Evolutionary conservation across 2,329 filamentous ascomycete species (phyloP).

Genomic region (Periconia macrospinosa): DNA sequence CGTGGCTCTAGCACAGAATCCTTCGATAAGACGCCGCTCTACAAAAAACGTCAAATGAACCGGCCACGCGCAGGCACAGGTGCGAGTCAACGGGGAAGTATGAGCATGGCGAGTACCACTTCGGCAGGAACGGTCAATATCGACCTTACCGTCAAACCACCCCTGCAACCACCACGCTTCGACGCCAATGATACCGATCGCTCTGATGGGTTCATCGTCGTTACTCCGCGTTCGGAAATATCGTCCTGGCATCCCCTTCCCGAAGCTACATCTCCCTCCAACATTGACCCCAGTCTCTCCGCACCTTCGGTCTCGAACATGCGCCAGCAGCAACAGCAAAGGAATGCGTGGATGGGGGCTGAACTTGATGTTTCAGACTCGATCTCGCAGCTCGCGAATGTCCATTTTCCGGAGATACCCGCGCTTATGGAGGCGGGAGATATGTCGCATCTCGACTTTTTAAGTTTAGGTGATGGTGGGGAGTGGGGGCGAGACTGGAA

Average conservation of each 20-base stretch:
- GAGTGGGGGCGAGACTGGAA: slow-evolving; percentile 21
- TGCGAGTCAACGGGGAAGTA: slow-evolving; percentile 19
- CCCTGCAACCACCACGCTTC: slow-evolving; percentile 7
- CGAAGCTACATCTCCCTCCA: slow-evolving; percentile 9
- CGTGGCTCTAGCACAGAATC: slow-evolving; percentile 27
- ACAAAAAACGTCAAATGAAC: slow-evolving; percentile 34
- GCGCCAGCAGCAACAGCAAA: neutral
- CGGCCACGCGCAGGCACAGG: slow-evolving; percentile 22
- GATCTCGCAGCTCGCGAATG: slow-evolving; percentile 28
- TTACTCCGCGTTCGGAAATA: slow-evolving; percentile 33
- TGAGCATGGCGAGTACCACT: slow-evolving; percentile 17
- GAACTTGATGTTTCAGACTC: slow-evolving; percentile 25
- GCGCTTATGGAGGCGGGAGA: slow-evolving; percentile 12
- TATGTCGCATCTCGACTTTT: slow-evolving; percentile 35
- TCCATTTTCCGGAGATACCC: slow-evolving; percentile 37
- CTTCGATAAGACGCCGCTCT: slow-evolving; percentile 18
- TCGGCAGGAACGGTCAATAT: slow-evolving; percentile 2
- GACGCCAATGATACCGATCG: slow-evolving; percentile 21
- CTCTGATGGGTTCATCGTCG: slow-evolving; percentile 29
- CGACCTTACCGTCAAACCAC: slow-evolving; percentile 23
- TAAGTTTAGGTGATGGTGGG: slow-evolving; percentile 26
- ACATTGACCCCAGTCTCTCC: slow-evolving; percentile 13
- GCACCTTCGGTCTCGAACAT: slow-evolving; percentile 5
- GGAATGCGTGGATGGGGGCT: slow-evolving; percentile 31
- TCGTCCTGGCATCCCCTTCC: slow-evolving; percentile 22